Conservation (phyloP, 2,329 filamentous ascomycete genomes). For the Penicillium sp. region DNA sequence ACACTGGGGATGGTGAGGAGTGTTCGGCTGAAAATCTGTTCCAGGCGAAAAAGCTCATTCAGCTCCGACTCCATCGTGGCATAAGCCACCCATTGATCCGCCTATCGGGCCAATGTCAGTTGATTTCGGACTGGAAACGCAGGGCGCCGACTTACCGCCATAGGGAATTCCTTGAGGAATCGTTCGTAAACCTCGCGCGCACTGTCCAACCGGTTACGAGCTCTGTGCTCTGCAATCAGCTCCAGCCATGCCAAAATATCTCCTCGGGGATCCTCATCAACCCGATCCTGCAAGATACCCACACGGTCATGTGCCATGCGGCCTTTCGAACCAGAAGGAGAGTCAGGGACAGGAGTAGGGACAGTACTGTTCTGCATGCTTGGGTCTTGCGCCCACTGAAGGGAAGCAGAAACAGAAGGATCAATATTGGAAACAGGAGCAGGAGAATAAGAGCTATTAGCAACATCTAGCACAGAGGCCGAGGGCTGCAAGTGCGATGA, state of each 20-base stretch:
- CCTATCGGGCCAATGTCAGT: slow-evolving; percentile 58
- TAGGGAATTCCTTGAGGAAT: slow-evolving; percentile 85
- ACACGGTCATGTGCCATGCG: slow-evolving; percentile 72
- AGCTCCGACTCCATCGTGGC: slow-evolving; percentile 86
- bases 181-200: slow-evolving; percentile 78
- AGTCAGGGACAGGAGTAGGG: slow-evolving; percentile 45
- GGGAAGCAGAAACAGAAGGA: slow-evolving; percentile 39
- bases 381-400: slow-evolving; percentile 38
- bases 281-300: slow-evolving; percentile 82
- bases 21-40: slow-evolving; percentile 79
- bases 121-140: slow-evolving; percentile 1
- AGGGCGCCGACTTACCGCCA: slow-evolving; percentile 68
- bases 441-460: slow-evolving; percentile 53
- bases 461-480: slow-evolving; percentile 50
- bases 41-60: slow-evolving; percentile 77
- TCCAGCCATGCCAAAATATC: slow-evolving; percentile 90
- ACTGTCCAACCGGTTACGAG: slow-evolving; percentile 78
- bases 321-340: slow-evolving; percentile 49
- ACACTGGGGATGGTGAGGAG: slow-evolving; percentile 80
- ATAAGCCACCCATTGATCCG: slow-evolving; percentile 87
- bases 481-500: slow-evolving; percentile 60
- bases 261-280: slow-evolving; percentile 88
- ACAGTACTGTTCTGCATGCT: slow-evolving; percentile 40
- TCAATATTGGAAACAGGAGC: slow-evolving; percentile 49
- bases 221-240: slow-evolving; percentile 81